Evolutionary conservation across 2,329 filamentous ascomycete species (phyloP), one percentile per base, ranked within the genome.

Genomic region (Beauveria brongniartii): DNA sequence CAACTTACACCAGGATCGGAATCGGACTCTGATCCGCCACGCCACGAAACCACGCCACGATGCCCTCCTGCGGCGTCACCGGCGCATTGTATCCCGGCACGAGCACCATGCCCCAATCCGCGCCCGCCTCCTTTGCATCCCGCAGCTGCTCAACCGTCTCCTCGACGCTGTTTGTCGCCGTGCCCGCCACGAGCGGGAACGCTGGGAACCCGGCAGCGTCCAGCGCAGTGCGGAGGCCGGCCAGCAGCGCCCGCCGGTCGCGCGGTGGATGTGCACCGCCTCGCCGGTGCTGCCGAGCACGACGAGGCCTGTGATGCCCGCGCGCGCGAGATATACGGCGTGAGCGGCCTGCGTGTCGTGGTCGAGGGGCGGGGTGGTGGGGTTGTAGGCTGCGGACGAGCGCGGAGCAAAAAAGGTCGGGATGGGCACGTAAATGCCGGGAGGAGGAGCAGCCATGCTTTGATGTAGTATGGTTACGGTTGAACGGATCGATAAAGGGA

Each of bases 241-340:
- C 73, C 46, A 88, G 76, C 51, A 87, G 72, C 50, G 77, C 72
- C 61, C 74, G 75, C 40, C 85, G 82, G 65, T 88, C 85, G n/a
- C 73, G 67, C n/a, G 76, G 22, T 80, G 79, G 54, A 88, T 74
- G 70, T 87, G 84, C 48, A 88, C 80, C 0, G 83, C 82, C 70
- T 88, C 85, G 62, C 85, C 85, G 0, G 85, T 88, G 44, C 80
- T 84, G 26, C 85, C 85, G 55, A 87, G 79, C 46, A 87, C 75
- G 12, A 87, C 82, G 28, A 88, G 75, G 24, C 85, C 85, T 34
- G 76, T 77, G 66, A 88, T 81, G 61, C 85, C 85, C 64, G 79
- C 78, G 57, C 78, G 76, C 43, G 84, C 84, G 43, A 88, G 80
- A 68, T 83, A 84, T 7, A 88, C 68, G 10, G 78, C 78, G 75